These are phyloP conservation scores for Physcia stellaris DNA, from an alignment of 495 filamentous ascomycete genomes.

Conservation along the genomic window DNA sequence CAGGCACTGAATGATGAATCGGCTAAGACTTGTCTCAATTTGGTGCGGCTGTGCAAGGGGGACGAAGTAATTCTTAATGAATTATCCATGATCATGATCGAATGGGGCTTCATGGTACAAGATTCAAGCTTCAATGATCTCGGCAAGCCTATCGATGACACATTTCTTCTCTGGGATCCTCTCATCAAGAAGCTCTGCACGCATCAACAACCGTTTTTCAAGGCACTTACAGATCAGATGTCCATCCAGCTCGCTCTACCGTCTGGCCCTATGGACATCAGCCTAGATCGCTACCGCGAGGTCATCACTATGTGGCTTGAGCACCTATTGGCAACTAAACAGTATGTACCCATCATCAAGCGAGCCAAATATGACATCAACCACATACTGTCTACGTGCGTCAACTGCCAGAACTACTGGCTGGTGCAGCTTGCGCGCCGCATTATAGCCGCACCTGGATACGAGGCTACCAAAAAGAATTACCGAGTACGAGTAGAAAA, in stretches of 20 bases:
- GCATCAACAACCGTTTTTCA: neutral
- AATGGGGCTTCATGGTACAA: neutral
- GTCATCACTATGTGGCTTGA: neutral
- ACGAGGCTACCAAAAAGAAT: neutral
- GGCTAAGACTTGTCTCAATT: neutral
- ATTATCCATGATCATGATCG: neutral
- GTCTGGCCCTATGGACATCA: neutral
- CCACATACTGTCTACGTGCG: slow-evolving; percentile 1
- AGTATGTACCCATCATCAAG: neutral
- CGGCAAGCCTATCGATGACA: neutral
- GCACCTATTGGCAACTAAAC: neutral
- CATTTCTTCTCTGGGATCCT: neutral
- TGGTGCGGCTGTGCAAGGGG: neutral
- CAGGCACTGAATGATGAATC: too few species aligned
- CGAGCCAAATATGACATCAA: neutral
- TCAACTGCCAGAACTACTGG: slow-evolving; percentile 1
- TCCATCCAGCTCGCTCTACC: neutral
- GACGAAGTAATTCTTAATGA: neutral
- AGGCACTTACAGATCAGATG: slow-evolving; percentile 1
- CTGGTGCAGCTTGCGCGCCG: neutral
- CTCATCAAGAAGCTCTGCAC: neutral
- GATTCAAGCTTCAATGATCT: neutral
- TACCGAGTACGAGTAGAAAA: neutral
- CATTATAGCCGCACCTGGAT: neutral
- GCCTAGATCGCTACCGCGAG: neutral